Evolutionary conservation across 2,329 filamentous ascomycete genomes (phyloP).

Genomic region (Trichoderma aggressivum): DNA sequence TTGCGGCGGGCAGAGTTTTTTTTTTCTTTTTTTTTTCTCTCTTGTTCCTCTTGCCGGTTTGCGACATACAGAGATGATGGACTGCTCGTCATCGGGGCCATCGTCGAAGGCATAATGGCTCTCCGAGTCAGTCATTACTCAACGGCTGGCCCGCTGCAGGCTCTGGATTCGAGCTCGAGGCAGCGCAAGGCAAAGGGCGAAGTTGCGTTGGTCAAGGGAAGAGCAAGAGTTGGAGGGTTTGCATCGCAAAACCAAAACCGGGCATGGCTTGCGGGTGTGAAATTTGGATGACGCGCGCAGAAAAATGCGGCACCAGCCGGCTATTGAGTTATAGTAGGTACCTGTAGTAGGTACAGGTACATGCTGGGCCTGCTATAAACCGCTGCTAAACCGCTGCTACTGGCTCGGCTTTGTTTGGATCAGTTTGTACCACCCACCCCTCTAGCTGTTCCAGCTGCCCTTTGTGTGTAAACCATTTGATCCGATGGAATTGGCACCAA

Average conservation of each 20-base stretch:
- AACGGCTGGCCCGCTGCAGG: slow-evolving; percentile 16
- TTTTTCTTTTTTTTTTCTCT: background rate
- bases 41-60: background rate
- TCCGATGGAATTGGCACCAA: background rate
- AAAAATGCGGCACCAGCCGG: slow-evolving; percentile 7
- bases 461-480: background rate
- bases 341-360: background rate
- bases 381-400: background rate
- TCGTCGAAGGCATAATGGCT: slow-evolving; percentile 47
- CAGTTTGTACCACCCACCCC: background rate
- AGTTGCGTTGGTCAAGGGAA: background rate
- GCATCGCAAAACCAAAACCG: slow-evolving; percentile 17
- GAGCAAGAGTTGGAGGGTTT: background rate
- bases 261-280: slow-evolving; percentile 16
- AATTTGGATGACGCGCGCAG: slow-evolving; percentile 17
- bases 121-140: slow-evolving; percentile 42
- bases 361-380: background rate
- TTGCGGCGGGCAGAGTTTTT: background rate
- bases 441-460: slow-evolving; percentile 7
- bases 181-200: slow-evolving; percentile 10
- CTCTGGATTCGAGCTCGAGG: slow-evolving; percentile 10
- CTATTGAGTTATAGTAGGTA: too few species aligned
- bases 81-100: slow-evolving; percentile 47
- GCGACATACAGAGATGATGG: slow-evolving; percentile 40
- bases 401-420: background rate